A percentile compares a stretch with the other conserved stretches of the same genome.
Evolutionary conservation across 2,329 filamentous ascomycete species (phyloP).

Genomic region (Kalaharituber pfeilii): DNA sequence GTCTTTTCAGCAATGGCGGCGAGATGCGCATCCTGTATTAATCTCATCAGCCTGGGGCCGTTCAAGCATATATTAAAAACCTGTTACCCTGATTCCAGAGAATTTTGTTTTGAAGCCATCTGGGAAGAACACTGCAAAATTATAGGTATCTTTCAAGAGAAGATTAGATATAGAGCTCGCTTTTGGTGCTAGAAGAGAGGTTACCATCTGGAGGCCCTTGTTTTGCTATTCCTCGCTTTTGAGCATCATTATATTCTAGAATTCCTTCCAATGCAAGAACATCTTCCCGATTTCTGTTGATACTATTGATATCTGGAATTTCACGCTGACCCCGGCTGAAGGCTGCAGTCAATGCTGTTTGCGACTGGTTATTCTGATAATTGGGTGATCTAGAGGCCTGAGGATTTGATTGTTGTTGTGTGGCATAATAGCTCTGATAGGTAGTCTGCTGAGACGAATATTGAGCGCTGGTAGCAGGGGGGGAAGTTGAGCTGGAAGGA

Average conservation of each 20-base stretch:
- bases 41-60: too few species aligned
- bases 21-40: constrained; percentile 7
- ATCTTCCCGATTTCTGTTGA: not conserved
- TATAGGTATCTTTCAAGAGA: constrained; percentile 5
- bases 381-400: too few species aligned
- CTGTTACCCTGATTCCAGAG: constrained; percentile 10
- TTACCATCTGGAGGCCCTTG: constrained; percentile 13
- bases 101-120: constrained; percentile 11
- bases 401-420: not conserved
- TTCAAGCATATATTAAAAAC: too few species aligned
- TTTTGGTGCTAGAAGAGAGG: too few species aligned
- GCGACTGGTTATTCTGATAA: not conserved
- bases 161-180: too few species aligned
- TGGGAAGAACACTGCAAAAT: constrained; percentile 11
- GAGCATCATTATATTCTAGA: constrained; percentile 10
- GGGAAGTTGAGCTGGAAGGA: not conserved
- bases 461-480: not conserved
- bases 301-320: not conserved
- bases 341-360: not conserved
- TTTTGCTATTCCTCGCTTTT: constrained; percentile 10
- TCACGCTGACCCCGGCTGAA: too few species aligned
- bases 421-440: not conserved
- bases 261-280: constrained; percentile 8
- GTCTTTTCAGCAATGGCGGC: constrained; percentile 16
- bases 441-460: not conserved